Percentiles rank a stretch among this genome's conserved stretches.
Conservation (phyloP, 805 yeast genomes). For the Metschnikowia picachoensis region DNA sequence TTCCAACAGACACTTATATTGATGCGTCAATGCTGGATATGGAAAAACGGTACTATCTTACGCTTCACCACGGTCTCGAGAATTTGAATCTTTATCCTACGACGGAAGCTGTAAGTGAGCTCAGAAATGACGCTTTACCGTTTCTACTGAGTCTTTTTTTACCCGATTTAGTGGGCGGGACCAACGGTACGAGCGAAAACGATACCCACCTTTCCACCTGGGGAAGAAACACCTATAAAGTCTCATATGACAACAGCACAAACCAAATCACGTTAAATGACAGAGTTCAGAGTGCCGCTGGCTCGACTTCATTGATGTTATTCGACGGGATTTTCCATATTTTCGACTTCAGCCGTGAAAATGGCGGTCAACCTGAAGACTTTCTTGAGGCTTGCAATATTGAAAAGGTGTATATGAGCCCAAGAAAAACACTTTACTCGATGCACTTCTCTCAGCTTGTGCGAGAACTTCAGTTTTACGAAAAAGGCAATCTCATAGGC, state of each 20-base stretch:
- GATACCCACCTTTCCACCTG: constrained; percentile 8
- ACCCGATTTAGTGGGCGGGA: constrained; percentile 26
- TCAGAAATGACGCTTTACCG: constrained; percentile 24
- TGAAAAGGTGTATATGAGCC: constrained; percentile 25
- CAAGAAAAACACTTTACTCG: constrained; percentile 36
- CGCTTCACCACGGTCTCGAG: constrained; percentile 21
- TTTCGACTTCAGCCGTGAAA: constrained; percentile 17
- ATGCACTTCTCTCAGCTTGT: constrained; percentile 58
- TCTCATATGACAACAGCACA: constrained; percentile 8
- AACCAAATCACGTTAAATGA: constrained; percentile 21
- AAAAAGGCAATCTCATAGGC: constrained; percentile 53
- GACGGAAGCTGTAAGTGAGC: constrained; percentile 30
- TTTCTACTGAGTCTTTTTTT: constrained; percentile 28
- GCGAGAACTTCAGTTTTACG: constrained; percentile 62
- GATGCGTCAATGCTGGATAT: constrained; percentile 24
- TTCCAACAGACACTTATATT: constrained; percentile 33
- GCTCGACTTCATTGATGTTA: constrained; percentile 18
- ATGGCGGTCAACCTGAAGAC: constrained; percentile 5
- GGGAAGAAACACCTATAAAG: constrained; percentile 13
- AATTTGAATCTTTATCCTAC: constrained; percentile 21
- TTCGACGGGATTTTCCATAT: constrained; percentile 36
- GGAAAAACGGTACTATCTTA: constrained; percentile 26
- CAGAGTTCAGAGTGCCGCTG: constrained; percentile 13
- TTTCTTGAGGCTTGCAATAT: constrained; percentile 24
- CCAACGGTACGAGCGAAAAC: constrained; percentile 23